Evolutionary conservation across 164 flowering plant genomes (phyloP).

Genomic region (Umbellularia californica): DNA sequence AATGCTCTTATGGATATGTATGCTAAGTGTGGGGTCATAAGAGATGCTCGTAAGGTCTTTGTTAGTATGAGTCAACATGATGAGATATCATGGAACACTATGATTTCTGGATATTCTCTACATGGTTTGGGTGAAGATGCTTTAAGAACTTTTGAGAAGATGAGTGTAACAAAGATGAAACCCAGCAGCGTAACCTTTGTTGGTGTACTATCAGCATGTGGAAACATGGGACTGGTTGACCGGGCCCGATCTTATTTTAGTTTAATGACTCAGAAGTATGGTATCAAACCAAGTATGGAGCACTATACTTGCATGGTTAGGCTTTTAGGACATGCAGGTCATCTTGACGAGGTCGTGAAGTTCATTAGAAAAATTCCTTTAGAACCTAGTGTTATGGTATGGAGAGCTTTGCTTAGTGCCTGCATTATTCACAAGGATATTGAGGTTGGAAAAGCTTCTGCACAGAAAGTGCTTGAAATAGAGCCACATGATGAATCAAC

Average conservation of each 20-base stretch:
- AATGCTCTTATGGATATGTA: conserved; percentile 92
- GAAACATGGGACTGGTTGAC: conserved; percentile 65
- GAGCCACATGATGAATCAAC: conserved; percentile 77
- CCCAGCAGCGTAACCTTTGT: conserved; percentile 76
- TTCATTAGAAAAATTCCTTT: conserved; percentile 64
- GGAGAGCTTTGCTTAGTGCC: conserved; percentile 89
- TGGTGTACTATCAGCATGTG: conserved; percentile 79
- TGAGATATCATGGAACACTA: conserved; percentile 79
- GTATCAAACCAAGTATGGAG: conserved; percentile 74
- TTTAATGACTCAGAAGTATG: conserved; percentile 54
- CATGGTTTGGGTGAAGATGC: conserved; percentile 79
- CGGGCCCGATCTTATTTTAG: conserved; percentile 53
- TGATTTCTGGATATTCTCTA: conserved; percentile 77
- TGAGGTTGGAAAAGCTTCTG: conserved; percentile 59
- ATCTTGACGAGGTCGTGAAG: conserved; percentile 58
- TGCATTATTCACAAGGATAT: conserved; percentile 69
- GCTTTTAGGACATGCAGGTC: conserved; percentile 71
- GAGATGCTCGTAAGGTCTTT: conserved; percentile 56
- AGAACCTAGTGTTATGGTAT: conserved; percentile 77
- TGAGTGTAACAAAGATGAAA: conserved; percentile 40
- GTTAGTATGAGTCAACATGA: conserved; percentile 44
- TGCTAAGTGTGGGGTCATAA: conserved; percentile 81
- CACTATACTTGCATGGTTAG: conserved; percentile 89
- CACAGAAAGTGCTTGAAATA: conserved; percentile 64
- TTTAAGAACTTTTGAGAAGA: conserved; percentile 45